Conservation (phyloP, 768 basidiomycete genomes). For the Holtermanniella nyarrowii region DNA sequence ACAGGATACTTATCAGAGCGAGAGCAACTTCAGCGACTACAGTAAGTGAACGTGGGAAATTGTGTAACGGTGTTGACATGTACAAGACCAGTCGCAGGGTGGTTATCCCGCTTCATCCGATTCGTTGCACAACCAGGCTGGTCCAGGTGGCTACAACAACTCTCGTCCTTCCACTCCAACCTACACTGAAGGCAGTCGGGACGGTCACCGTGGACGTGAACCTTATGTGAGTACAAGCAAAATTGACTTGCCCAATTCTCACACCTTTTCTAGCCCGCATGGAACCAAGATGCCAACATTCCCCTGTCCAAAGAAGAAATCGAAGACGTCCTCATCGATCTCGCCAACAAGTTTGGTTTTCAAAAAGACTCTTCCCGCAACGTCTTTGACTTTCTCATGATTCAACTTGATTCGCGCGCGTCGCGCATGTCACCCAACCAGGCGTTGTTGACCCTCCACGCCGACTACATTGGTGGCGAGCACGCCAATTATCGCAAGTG, state of each 20-base stretch:
- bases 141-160: conserved; percentile 42
- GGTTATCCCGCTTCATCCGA: conserved; percentile 19
- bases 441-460: conserved; percentile 87
- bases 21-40: conserved; percentile 30
- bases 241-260: neutral
- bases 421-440: conserved; percentile 96
- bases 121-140: conserved; percentile 20
- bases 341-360: conserved; percentile 98
- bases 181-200: conserved; percentile 55
- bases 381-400: conserved; percentile 94
- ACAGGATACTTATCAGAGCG: conserved; percentile 37
- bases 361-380: conserved; percentile 70
- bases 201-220: conserved; percentile 51
- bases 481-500: conserved; percentile 99
- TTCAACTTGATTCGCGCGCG: conserved; percentile 87
- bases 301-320: conserved; percentile 99
- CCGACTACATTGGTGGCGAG: conserved; percentile 97
- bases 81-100: conserved; percentile 7
- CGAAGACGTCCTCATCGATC: conserved; percentile 93
- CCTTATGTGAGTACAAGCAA: conserved; percentile 49
- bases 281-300: conserved; percentile 82
- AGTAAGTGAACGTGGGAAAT: conserved; percentile 9
- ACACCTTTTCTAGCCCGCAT: conserved; percentile 63
- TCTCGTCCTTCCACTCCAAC: conserved; percentile 67
- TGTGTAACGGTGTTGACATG: neutral